Conservation (phyloP, 2,329 filamentous ascomycete genomes). For the Penicillium sp. region DNA sequence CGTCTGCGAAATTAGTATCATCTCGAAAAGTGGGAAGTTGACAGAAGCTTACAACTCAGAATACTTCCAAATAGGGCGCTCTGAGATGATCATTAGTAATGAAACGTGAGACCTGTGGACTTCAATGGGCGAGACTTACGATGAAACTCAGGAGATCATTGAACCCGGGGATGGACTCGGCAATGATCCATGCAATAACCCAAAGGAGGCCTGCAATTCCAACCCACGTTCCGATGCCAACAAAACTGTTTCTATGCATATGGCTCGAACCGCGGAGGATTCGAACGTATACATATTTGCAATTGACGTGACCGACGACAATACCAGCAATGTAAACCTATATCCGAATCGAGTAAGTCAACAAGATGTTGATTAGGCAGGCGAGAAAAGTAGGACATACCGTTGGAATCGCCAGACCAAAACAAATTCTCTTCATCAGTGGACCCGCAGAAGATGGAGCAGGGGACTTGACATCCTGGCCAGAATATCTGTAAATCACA, state of each 20-base stretch:
- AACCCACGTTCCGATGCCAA: conserved; percentile 59
- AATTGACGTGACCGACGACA: conserved; percentile 65
- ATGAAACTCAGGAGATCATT: conserved; percentile 65
- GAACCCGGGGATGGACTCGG: conserved; percentile 68
- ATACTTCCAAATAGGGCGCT: conserved; percentile 62
- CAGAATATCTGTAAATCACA: conserved; percentile 67
- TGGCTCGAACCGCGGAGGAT: conserved; percentile 56
- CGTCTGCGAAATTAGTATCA: conserved; percentile 5
- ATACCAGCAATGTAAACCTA: conserved; percentile 57
- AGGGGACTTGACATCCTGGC: conserved; percentile 61
- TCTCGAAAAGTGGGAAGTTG: too few relatives aligned
- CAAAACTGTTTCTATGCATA: conserved; percentile 49
- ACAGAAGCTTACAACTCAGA: conserved; percentile 56
- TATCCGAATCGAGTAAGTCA: conserved; percentile 35
- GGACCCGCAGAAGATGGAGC: conserved; percentile 62
- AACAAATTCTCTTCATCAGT: conserved; percentile 62
- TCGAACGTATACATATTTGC: conserved; percentile 64
- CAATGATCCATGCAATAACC: conserved; percentile 64
- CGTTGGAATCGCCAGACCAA: conserved; percentile 66
- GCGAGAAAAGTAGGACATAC: conserved; percentile 15
- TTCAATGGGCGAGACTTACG: conserved; percentile 12
- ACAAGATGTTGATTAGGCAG: too few relatives aligned
- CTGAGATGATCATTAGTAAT: conserved; percentile 17
- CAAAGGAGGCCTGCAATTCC: conserved; percentile 57
- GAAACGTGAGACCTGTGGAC: not conserved